Base-by-base conservation (phyloP, 768 basidiomycete species). In the Chlorophyllum brunneum region DNA sequence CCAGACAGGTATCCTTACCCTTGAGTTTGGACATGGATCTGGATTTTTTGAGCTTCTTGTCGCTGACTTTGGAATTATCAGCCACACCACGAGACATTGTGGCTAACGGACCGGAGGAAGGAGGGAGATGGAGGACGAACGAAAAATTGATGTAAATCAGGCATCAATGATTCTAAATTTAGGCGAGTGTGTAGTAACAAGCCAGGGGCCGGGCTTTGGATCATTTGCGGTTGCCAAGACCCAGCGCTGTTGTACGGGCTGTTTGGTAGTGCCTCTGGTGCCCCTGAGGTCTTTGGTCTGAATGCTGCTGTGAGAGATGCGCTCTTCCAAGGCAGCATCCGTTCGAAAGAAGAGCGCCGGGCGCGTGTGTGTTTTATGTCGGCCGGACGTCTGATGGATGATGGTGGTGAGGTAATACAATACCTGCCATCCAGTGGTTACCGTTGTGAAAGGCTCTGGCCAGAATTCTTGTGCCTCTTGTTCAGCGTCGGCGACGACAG, bases 11-110 rank as follows among this genome's bases (percentile, higher is more conserved):
- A 23, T 53, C 60, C 48, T 59, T 58, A 20, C 55, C 58, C 52
- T 63, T 65, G 11, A 55, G 49, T 57, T 62, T 66, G 16, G 64
- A 54, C 41, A 64, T 64, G 44, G 62, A 62, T 15, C 38, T 39
- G 8, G 47, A 38, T 43, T 59, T 56, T 54, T 66, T 67, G 37
- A 54, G 54, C 53, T 63, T 62, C 46, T 63, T 61, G 34, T 53
- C 61, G 38, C 24, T 20, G 18, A 20, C 3, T 26, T 38, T 45
- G 2, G 27, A 36, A 36, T 15, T 11, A 31, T 22, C 29, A 30
- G 29, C 30, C 8, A n/a, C 20, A 22, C 18, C 30, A 4, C 23
- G 45, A 24, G 45, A 8, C 45, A 46, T 46, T 13, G 15, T 36
- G 9, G n/a, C n/a, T n/a, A n/a, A n/a, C n/a, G n/a, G n/a, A n/a